A percentile compares a stretch with the other conserved stretches of the same genome.
phyloP scores from a whole-genome alignment of 1,284 basidiomycete species.

The Trichosporon sp. region DNA sequence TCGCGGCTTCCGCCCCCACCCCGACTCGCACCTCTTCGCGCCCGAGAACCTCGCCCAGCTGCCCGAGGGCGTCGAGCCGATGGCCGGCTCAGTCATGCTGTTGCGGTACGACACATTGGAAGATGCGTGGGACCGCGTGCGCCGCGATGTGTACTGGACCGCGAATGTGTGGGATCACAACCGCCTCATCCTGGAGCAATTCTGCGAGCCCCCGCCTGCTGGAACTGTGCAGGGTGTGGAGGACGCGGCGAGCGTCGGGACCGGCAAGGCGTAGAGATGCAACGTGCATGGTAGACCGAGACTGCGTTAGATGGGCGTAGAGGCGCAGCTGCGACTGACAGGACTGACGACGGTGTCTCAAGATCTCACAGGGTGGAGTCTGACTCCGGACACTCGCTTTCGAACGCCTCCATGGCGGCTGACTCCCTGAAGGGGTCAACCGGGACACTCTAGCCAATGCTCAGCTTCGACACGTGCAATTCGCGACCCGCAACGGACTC shows the following conservation, averaged over 20 bases:
- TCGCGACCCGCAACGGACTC: neutral
- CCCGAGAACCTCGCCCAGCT: constrained; percentile 28
- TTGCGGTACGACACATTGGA: constrained; percentile 42
- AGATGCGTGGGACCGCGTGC: constrained; percentile 47
- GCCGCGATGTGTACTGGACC: constrained; percentile 52
- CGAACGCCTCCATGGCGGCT: too few relatives aligned
- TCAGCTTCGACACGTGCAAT: neutral
- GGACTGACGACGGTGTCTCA: neutral
- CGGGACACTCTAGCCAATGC: too few relatives aligned
- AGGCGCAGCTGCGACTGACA: neutral
- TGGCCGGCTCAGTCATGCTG: constrained; percentile 51
- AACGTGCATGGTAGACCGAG: neutral
- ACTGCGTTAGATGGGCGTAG: too few relatives aligned
- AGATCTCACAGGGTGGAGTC: too few relatives aligned
- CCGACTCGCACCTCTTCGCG: constrained; percentile 32
- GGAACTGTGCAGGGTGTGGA: constrained; percentile 27
- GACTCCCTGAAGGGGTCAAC: too few relatives aligned
- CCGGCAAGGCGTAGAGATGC: neutral
- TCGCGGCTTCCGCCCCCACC: constrained; percentile 38
- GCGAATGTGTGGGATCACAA: constrained; percentile 53
- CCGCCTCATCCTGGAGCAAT: constrained; percentile 43
- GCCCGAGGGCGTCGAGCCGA: constrained; percentile 42
- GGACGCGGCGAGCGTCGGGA: neutral
- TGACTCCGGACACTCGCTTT: too few relatives aligned
- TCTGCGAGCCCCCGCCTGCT: constrained; percentile 33